Evolutionary conservation across 306 rosid genomes (phyloP), one percentile per base, ranked within the genome.

Genomic region (Cercis canadensis): DNA sequence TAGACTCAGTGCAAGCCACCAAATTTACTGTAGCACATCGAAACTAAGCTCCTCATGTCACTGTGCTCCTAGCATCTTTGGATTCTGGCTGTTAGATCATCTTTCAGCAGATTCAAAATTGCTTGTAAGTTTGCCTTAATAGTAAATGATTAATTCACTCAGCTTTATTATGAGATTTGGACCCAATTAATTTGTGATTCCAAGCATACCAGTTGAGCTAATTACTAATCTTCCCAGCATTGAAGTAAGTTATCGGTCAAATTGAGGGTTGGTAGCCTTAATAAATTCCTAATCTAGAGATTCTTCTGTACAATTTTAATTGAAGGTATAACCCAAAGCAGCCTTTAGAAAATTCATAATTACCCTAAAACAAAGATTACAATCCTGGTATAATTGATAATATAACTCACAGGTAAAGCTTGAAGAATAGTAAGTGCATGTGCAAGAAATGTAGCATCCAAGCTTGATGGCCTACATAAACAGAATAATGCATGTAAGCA

Each of bases 371-470:
- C 18, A 71, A 52, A 15, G 12, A 34, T 61, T 24, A 79, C 19
- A 51, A 65, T 11, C 14, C 39, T 19, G 14, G 14, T 19, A 67
- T 18, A 40, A 68, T 43, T 41, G 10, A 41, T 40, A 72, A 56
- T 67, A 54, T 77, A 79, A 82, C 97, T 92, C 84, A 95, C 99
- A 15, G 97, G 96, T 73, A 95, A 83, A 59, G 91, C 96, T 56
- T 89, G 87, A 83, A 92, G 90, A 77, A 65, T 74, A 65, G 89
- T 73, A 15, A 92, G 85, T 68, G 84, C 87, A 77, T 92, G 99
- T 0, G 96, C 95, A 56, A 89, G 83, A 83, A 92, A 89, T 65
- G 89, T 72, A 16, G 99, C 97, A 81, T 95, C 99, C 79, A 95
- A 73, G 69, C 99, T 95, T 50, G 99, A 89, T 49, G 97, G 92